Percentiles rank a stretch among this genome's conserved stretches.
Conservation (phyloP, 192 early-diverging fungal species). For the Dissophora ornata region DNA sequence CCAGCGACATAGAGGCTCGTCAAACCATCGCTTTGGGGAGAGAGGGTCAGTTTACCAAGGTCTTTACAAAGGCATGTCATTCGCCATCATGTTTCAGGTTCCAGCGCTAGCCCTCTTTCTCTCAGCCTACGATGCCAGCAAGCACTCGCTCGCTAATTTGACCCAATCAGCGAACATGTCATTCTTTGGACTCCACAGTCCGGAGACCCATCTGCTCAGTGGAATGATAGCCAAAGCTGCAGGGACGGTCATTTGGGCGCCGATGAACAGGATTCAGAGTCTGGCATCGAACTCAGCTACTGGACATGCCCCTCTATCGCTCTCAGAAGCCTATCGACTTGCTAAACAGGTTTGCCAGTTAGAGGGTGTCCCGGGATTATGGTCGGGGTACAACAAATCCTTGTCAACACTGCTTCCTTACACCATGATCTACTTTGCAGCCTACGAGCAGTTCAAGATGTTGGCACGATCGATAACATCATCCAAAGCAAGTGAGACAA, state of each 20-base stretch:
- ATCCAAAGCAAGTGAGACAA: not conserved
- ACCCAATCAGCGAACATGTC: slow-evolving; percentile 1
- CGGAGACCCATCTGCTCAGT: slow-evolving; percentile 32
- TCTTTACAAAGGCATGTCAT: slow-evolving; percentile 26
- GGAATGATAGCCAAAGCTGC: slow-evolving; percentile 38
- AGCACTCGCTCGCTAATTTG: slow-evolving; percentile 10
- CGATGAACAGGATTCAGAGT: slow-evolving; percentile 40
- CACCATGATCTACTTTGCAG: slow-evolving; percentile 43
- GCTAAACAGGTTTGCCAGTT: slow-evolving; percentile 21
- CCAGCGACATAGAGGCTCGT: not conserved
- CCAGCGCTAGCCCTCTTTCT: slow-evolving; percentile 40
- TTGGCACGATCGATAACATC: slow-evolving; percentile 16
- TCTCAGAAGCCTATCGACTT: slow-evolving; percentile 14
- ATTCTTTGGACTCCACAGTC: slow-evolving; percentile 10
- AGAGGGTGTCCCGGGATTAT: slow-evolving; percentile 19
- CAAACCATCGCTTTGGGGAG: not conserved
- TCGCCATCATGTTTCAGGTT: slow-evolving; percentile 39
- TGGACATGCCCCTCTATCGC: slow-evolving; percentile 23
- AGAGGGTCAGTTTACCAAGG: slow-evolving; percentile 18
- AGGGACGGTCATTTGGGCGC: slow-evolving; percentile 34
- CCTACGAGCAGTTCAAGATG: slow-evolving; percentile 41
- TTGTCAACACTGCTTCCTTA: slow-evolving; percentile 30
- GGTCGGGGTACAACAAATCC: slow-evolving; percentile 33
- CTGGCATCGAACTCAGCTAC: slow-evolving; percentile 17
- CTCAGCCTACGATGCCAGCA: slow-evolving; percentile 39